Base-by-base conservation (phyloP, 2,329 filamentous ascomycete species). In the Claviceps sp. region DNA sequence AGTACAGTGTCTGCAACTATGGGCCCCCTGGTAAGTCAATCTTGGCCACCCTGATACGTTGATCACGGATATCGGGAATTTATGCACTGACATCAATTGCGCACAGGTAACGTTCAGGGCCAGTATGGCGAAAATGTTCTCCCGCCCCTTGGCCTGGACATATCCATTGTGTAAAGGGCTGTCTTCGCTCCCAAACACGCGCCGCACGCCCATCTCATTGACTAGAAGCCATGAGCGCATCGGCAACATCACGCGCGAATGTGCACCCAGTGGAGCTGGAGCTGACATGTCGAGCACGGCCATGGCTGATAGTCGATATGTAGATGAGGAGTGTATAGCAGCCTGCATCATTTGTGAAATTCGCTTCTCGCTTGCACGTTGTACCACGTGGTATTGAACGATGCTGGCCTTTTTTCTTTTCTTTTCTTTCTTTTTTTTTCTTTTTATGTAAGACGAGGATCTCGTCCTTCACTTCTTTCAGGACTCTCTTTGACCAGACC, bases 1-100 rank as follows among this genome's bases (percentile, higher is more conserved):
- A 78, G 70, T 88, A 80, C 74, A 90, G 86, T 34, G 88, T 94
- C 61, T 95, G 88, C 83, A 91, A 95, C 78, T 95, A 95, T 73
- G 72, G 71, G 58, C 76, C 81, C 55, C 71, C 80, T 56, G 88
- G 87, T 86, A 80, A 68, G 80, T 34, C 14, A 1, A 34, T 34
- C 29, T 34, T 11, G 29, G 9, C 29, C 29, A 34, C 5, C 13
- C 13, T 4, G 9, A 23, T 38, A n/a, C 7, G 29, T n/a, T 14
- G 22, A 17, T 22, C 2, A 16, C 13, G 11, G 16, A 45, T 23
- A 22, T 7, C 5, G 20, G 6, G 8, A 42, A 20, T 8, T 1
- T 23, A 6, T 14, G 3, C 22, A 23, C 40, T 43, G 9, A 23
- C 13, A 42, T 11, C 2, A 2, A 22, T 36, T 22, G 45, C 16